Evolutionary conservation across 2,329 filamentous ascomycete genomes (phyloP).

Genomic region (Phyllosticta ampelicida): DNA sequence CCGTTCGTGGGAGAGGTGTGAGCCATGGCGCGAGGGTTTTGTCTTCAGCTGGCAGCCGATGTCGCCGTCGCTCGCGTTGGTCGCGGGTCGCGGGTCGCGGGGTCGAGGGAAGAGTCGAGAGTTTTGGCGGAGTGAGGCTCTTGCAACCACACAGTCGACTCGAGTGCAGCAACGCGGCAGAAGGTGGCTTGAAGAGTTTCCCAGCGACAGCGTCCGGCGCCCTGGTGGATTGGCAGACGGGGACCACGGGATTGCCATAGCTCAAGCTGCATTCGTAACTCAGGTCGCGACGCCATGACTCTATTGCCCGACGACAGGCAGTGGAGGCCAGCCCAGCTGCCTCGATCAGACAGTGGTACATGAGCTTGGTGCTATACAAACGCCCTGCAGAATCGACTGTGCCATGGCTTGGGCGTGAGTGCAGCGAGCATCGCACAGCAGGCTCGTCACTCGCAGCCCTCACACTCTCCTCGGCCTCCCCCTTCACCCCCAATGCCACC

Average conservation of each 20-base stretch:
- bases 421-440: not conserved
- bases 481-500: not conserved
- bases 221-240: not conserved
- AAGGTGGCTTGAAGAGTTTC: not conserved
- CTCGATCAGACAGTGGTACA: too few species aligned
- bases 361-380: too few species aligned
- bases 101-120: constrained; percentile 3
- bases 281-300: not conserved
- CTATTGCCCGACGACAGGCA: not conserved
- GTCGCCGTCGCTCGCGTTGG: constrained; percentile 2
- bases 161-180: not conserved
- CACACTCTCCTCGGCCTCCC: not conserved
- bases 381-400: not conserved
- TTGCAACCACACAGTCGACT: not conserved
- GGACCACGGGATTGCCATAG: constrained; percentile 2
- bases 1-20: constrained; percentile 10
- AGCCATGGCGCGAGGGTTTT: constrained; percentile 5
- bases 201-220: not conserved
- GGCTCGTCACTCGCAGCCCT: not conserved
- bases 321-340: too few species aligned
- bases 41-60: not conserved
- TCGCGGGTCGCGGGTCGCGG: constrained; percentile 4
- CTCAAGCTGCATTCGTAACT: not conserved
- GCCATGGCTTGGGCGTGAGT: too few species aligned
- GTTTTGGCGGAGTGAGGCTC: not conserved